These are phyloP conservation scores for Sclerotinia sclerotiorum DNA, from an alignment of 2,329 filamentous ascomycete genomes.

Conservation along the genomic window DNA sequence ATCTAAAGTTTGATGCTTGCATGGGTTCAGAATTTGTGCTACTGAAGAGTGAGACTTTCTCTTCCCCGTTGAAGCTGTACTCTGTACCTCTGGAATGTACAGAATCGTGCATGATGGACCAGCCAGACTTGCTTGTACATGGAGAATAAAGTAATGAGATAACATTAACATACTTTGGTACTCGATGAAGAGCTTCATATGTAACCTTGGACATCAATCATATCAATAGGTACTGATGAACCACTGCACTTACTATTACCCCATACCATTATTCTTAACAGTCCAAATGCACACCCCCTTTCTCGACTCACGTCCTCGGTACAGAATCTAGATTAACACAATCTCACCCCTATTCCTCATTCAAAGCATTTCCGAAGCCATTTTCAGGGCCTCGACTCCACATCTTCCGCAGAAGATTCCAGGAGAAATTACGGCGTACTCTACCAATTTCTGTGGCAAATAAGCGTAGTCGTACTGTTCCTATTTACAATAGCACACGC, in stretches of 20 bases:
- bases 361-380: neutral
- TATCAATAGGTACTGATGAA: neutral
- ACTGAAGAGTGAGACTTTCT: constrained; percentile 1
- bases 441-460: neutral
- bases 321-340: neutral
- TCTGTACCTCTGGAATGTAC: neutral
- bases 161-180: neutral
- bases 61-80: neutral
- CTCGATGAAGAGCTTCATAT: neutral
- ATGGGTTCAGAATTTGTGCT: neutral
- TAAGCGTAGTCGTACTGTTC: neutral
- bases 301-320: neutral
- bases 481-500: neutral
- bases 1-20: neutral
- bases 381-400: neutral
- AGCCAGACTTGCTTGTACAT: neutral
- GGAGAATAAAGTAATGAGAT: neutral
- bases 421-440: neutral
- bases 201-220: neutral
- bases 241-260: neutral
- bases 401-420: neutral
- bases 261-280: neutral
- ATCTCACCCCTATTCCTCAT: neutral
- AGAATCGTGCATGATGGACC: neutral
- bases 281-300: neutral